phyloP scores from a whole-genome alignment of 768 basidiomycete genomes.

The Collybia sp. region DNA sequence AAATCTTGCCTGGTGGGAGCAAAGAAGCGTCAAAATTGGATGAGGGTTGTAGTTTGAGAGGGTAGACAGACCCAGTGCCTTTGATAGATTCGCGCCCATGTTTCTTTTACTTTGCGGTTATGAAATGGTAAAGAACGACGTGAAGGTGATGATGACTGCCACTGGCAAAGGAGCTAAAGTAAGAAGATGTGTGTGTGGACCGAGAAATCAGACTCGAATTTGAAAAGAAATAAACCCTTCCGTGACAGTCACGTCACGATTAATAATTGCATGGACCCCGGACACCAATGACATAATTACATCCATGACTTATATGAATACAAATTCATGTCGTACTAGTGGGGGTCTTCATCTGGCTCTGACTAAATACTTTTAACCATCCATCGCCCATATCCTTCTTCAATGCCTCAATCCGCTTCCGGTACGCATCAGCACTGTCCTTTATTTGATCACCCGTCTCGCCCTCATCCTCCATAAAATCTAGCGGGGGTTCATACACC shows the following conservation, averaged over 20 bases:
- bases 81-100: slow-evolving; percentile 88
- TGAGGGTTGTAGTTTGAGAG: slow-evolving; percentile 8
- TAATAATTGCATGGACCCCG: background rate
- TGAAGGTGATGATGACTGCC: slow-evolving; percentile 19
- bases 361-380: slow-evolving; percentile 83
- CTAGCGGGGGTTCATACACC: slow-evolving; percentile 50
- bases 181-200: background rate
- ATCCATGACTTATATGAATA: too few species aligned
- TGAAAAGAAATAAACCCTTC: slow-evolving; percentile 14
- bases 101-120: slow-evolving; percentile 22
- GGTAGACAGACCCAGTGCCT: slow-evolving; percentile 59
- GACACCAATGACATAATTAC: background rate
- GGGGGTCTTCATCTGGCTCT: slow-evolving; percentile 33
- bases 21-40: slow-evolving; percentile 2
- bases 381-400: slow-evolving; percentile 87
- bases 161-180: slow-evolving; percentile 21
- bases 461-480: slow-evolving; percentile 17
- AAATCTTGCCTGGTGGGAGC: slow-evolving; percentile 67
- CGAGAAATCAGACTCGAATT: slow-evolving; percentile 9
- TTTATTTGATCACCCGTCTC: slow-evolving; percentile 21
- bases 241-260: background rate
- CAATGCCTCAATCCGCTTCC: slow-evolving; percentile 75
- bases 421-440: slow-evolving; percentile 64
- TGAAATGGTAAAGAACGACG: slow-evolving; percentile 62
- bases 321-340: background rate